A percentile compares a stretch with the other conserved stretches of the same genome.
phyloP scores from a whole-genome alignment of 257 asterid genomes.

The Solanum paucissectum region DNA sequence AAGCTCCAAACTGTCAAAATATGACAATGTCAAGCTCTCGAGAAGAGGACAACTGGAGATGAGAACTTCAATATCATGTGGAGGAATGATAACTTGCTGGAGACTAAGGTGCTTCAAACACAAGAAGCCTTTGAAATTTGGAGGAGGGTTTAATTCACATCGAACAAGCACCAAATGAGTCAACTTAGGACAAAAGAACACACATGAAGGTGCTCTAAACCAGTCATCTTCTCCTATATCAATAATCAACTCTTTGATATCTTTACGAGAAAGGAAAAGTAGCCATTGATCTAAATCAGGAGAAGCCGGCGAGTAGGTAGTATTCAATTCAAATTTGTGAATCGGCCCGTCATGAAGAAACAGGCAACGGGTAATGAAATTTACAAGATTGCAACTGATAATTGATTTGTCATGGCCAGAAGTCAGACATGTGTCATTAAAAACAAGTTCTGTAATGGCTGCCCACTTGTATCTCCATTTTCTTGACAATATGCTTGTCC shows the following conservation, averaged over 20 bases:
- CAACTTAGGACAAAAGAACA: conserved; percentile 54
- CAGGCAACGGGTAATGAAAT: conserved; percentile 51
- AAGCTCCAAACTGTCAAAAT: conserved; percentile 64
- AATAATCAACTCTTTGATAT: conserved; percentile 53
- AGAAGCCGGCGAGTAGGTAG: conserved; percentile 32
- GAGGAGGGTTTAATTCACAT: conserved; percentile 69
- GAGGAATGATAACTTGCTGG: conserved; percentile 57
- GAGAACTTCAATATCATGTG: conserved; percentile 56
- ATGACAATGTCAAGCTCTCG: conserved; percentile 56
- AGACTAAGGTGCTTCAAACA: conserved; percentile 56
- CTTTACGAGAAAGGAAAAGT: conserved; percentile 70
- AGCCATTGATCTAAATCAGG: conserved; percentile 83
- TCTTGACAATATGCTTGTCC: conserved; percentile 58
- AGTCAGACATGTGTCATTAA: conserved; percentile 44
- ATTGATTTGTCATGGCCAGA: conserved; percentile 20
- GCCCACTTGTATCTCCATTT: conserved; percentile 90
- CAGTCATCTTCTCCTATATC: conserved; percentile 73
- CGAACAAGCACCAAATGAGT: conserved; percentile 58
- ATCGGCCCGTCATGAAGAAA: conserved; percentile 85
- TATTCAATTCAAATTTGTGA: conserved; percentile 54
- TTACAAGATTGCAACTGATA: conserved; percentile 32
- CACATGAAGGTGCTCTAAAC: conserved; percentile 70
- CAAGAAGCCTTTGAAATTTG: conserved; percentile 55
- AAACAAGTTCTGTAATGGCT: conserved; percentile 50
- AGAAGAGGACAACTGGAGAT: conserved; percentile 83